Base-by-base conservation (phyloP, 179 eudicot species). In the Amaranthus tricolor region DNA sequence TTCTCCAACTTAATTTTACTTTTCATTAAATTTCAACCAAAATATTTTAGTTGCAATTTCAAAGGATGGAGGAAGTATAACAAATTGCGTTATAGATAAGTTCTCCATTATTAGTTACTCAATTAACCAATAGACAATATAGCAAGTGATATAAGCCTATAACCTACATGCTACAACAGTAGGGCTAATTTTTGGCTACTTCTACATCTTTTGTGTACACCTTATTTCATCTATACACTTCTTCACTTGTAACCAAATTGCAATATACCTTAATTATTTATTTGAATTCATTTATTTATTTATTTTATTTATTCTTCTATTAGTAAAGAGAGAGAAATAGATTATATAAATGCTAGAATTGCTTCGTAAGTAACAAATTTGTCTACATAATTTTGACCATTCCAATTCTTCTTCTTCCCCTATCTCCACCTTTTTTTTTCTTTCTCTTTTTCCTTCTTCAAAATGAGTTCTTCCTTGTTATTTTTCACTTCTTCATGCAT, bases 331-430 rank as follows among this genome's bases (percentile, higher is more conserved):
- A 78, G 75, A 77, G 80, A 79, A 67, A 67, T 72, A 60, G 69
- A 62, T 59, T 73, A 84, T 75, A 87, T 80, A 81, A 77, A 84
- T 81, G 75, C 45, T 72, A 63, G 68, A 77, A 76, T 72, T 87
- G 86, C 85, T 80, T 87, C 83, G 88, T 80, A 82, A 79, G 78
- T 80, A 81, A 74, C 84, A 77, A 86, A 49, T 82, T 77, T 63
- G 62, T 66, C 73, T 77, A 54, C 72, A 64, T 78, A 60, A 82
- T 75, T 83, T 80, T 80, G 82, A 82, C 89, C 87, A 81, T 80
- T 84, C 89, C 76, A 71, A 82, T 86, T 81, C 85, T 69, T 78
- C 80, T 68, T 21, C 75, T 52, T 21, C 72, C 4, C 24, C n/a
- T 60, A 60, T 20, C 63, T 6, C 24, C 43, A 60, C 63, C 65